Percentiles rank a stretch among this genome's conserved stretches.
Conservation (phyloP, 2,329 filamentous ascomycete genomes). For the Pestalotiopsis sp. region DNA sequence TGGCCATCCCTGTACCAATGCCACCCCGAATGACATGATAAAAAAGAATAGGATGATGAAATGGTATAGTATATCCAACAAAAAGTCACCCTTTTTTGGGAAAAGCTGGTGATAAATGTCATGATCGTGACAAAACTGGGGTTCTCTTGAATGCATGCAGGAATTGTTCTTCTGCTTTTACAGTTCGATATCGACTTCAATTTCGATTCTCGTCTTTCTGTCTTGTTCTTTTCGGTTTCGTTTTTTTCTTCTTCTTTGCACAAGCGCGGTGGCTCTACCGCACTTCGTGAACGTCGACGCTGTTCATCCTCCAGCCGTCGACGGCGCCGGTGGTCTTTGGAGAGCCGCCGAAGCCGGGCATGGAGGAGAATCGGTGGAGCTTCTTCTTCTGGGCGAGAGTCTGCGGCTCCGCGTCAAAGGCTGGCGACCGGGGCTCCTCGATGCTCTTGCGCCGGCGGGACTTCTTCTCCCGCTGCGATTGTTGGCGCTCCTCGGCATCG, state of each 20-base stretch:
- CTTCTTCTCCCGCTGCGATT: neutral
- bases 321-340: conserved; percentile 30
- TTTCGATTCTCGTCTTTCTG: neutral
- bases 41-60: neutral
- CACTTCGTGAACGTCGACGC: conserved; percentile 22
- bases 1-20: neutral
- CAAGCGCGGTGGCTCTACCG: conserved; percentile 11
- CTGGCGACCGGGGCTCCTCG: conserved; percentile 29
- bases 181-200: neutral
- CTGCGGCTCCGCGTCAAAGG: conserved; percentile 30
- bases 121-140: neutral
- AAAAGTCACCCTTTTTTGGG: neutral
- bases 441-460: conserved; percentile 23
- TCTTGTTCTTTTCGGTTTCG: neutral
- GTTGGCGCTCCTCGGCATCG: conserved; percentile 18
- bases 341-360: conserved; percentile 54
- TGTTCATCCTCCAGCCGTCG: conserved; percentile 42
- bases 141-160: neutral
- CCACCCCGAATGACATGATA: neutral
- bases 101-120: neutral
- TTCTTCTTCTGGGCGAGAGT: conserved; percentile 45
- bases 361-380: conserved; percentile 57
- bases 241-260: neutral
- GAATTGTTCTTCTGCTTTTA: neutral
- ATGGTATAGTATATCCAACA: neutral